Evolutionary conservation across 2,329 filamentous ascomycete species (phyloP), one percentile per base, ranked within the genome.

Genomic region (Paecilomyces sp.): DNA sequence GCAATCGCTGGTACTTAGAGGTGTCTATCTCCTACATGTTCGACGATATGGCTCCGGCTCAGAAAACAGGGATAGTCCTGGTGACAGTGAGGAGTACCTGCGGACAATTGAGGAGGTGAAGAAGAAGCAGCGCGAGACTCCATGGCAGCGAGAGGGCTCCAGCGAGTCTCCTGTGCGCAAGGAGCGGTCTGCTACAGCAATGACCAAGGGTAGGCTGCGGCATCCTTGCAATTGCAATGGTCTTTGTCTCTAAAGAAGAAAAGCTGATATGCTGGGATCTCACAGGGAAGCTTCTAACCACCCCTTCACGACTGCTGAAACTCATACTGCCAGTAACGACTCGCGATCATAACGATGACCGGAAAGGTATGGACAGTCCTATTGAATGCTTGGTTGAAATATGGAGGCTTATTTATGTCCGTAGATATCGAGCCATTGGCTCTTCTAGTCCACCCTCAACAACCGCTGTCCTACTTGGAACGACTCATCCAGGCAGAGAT

Each of bases 401-500:
- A 18, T 54, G 4, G 28, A 57, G 24, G 22, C 31, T 58, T 28
- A 53, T 25, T 1, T 22, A 22, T 11, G 7, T 47, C 25, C 24
- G 22, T 56, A 75, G 83, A 87, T 55, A 85, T 93, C n/a, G 90
- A 95, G 66, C 91, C 92, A 0, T 80, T 96, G 12, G 92, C 92
- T 0, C 82, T 96, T 0, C 84, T 96, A 1, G 83, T 96, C 0
- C 92, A 96, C 67, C 92, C 92, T 0, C 90, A 95, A 63, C 92
- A 97, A 70, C 92, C 92, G 0, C 82, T 97, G 2, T 96, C 91
- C 8, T 96, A 96, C 72, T 85, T 96, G 51, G 91, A 96, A 72
- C 85, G 91, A 8, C 79, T 97, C 2, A 92, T 97, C 54, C 92
- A 96, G 70, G 89, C 91, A 57, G 92, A 96, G 73, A 80, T 96